Conservation (phyloP, 78 protist genomes). For the Goniomonas avonlea region DNA sequence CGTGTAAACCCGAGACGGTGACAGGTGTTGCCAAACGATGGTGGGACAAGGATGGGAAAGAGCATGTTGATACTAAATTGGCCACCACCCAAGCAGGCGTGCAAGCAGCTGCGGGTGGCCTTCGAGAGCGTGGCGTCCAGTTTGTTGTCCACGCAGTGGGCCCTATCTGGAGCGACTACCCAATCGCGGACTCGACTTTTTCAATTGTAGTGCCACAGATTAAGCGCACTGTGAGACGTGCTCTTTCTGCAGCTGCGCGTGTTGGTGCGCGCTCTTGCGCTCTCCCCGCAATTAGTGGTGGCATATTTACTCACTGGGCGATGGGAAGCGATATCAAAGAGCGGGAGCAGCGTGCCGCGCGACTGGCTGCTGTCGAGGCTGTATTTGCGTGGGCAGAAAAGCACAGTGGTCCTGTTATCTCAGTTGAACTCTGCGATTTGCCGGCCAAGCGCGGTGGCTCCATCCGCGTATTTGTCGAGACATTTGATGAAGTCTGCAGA, state of each 20-base stretch:
- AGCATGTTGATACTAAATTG: not conserved
- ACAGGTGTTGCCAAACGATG: not conserved
- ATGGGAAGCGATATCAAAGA: not conserved
- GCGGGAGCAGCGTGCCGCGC: constrained; percentile 18
- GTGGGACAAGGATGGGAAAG: constrained; percentile 9
- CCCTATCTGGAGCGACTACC: constrained; percentile 32
- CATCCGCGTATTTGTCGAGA: not conserved
- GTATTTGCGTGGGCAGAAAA: not conserved
- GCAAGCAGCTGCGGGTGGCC: constrained; percentile 21
- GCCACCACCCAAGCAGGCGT: constrained; percentile 6
- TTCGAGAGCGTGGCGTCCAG: not conserved
- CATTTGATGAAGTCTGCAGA: not conserved
- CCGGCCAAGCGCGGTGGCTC: not conserved
- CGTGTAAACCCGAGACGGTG: constrained; percentile 1
- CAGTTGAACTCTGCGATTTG: not conserved
- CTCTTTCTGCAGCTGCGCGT: not conserved
- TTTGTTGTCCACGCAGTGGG: constrained; percentile 29
- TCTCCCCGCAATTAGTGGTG: constrained; percentile 26
- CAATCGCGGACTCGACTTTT: not conserved
- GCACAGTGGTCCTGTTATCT: not conserved
- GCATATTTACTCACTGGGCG: constrained; percentile 24
- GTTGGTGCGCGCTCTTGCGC: not conserved
- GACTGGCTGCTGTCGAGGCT: not conserved
- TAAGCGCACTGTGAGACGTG: not conserved
- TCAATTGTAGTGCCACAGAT: constrained; percentile 12